Evolutionary conservation across 108 stramenopile species (phyloP), one percentile per base, ranked within the genome.

Genomic region (Pseudonitzschia pungens): DNA sequence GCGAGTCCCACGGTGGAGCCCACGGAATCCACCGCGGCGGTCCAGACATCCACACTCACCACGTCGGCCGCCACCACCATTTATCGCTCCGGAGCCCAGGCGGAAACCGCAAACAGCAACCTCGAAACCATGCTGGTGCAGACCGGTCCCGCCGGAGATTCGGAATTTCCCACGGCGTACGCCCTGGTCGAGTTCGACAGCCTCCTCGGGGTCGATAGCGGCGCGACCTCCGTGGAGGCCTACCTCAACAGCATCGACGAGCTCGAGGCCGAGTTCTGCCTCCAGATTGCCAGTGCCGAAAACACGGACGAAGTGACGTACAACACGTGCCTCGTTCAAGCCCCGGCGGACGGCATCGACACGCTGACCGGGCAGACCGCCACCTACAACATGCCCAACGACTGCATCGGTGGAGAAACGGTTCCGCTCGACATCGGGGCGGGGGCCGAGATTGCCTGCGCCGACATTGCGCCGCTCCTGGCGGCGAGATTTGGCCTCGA

Each of bases 81-180:
- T 0, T 67, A 67, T 16, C 45, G 43, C 20, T 3, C 2, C 21
- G 66, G 66, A 26, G 18, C 16, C 4, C 18, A 43, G 11, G 22
- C 44, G 43, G 66, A 36, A 48, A 21, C n/a, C n/a, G 6, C 45
- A 2, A 12, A 18, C 9, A 21, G 44, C 36, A 29, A 22, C 20
- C n/a, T 15, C 11, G 44, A 15, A 3, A 50, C 45, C 44, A 67
- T 67, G 66, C 42, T 67, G 66, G 66, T 67, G n/a, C 44, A 67
- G 21, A 50, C 11, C 28, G 44, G 66, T 15, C 12, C 22, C 15
- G 40, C 66, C 27, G 66, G 66, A 20, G 27, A 67, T n/a, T 3
- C 5, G 20, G 66, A 67, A 14, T 21, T 44, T 28, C 44, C 44
- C 15, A 24, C 24, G 21, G 66, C 66, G 22, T 67, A 48, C 43